Evolutionary conservation across 2,329 filamentous ascomycete species (phyloP).

Genomic region (Neonectria sp.): DNA sequence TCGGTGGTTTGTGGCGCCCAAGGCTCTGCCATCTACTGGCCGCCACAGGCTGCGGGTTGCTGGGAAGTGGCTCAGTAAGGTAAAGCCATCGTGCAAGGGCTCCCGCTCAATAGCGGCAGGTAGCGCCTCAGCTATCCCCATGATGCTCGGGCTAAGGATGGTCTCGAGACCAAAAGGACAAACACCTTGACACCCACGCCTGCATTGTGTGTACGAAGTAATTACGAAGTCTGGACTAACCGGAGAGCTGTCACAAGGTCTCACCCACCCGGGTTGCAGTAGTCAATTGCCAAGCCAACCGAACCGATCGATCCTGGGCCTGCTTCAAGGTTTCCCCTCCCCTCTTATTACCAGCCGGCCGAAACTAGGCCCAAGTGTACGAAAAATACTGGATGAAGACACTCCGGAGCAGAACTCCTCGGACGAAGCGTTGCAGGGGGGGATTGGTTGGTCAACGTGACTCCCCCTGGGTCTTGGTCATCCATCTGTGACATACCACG

Average conservation of each 20-base stretch:
- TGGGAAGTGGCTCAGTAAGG: not conserved
- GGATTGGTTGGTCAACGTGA: not conserved
- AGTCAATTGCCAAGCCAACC: constrained; percentile 13
- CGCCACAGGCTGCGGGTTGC: not conserved
- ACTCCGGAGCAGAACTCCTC: not conserved
- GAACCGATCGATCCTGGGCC: not conserved
- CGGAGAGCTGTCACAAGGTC: not conserved
- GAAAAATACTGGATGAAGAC: not conserved
- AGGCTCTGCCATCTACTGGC: not conserved
- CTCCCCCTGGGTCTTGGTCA: not conserved
- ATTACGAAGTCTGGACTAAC: not conserved
- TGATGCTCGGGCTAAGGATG: constrained; percentile 16
- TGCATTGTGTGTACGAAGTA: constrained; percentile 6
- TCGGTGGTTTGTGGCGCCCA: not conserved
- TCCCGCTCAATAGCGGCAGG: constrained; percentile 22
- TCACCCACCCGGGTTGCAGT: constrained; percentile 2
- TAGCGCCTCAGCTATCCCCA: constrained; percentile 7
- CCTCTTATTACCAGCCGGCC: not conserved
- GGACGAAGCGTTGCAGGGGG: not conserved
- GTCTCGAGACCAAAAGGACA: constrained; percentile 15
- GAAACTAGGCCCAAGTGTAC: not conserved
- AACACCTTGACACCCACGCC: constrained; percentile 1
- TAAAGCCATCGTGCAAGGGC: constrained; percentile 7
- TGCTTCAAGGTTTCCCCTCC: not conserved
- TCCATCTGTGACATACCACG: not conserved